Conservation (phyloP, 257 asterid genomes). For the Solanum pinnatisectum region DNA sequence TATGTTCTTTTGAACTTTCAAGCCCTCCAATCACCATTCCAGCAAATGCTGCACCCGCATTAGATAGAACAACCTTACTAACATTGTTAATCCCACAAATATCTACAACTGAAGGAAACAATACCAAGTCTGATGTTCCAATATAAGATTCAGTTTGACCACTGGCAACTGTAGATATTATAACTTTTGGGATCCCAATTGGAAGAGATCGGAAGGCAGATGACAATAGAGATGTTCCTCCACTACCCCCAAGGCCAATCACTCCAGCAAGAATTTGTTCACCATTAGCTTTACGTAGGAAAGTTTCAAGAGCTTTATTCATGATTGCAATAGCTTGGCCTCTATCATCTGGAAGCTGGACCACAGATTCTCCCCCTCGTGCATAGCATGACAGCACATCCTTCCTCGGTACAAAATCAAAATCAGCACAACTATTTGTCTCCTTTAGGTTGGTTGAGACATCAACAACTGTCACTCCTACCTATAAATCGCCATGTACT, state of each 20-base stretch:
- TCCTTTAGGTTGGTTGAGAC: slow-evolving; percentile 49
- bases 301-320: slow-evolving; percentile 49
- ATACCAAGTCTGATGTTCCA: slow-evolving; percentile 93
- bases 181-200: slow-evolving; percentile 70
- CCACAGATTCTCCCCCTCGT: slow-evolving; percentile 13
- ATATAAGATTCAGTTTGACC: slow-evolving; percentile 85
- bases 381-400: slow-evolving; percentile 51
- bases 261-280: slow-evolving; percentile 58
- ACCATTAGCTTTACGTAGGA: slow-evolving; percentile 35
- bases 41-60: slow-evolving; percentile 81
- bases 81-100: slow-evolving; percentile 87
- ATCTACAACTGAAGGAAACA: slow-evolving; percentile 95
- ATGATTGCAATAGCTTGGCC: slow-evolving; percentile 63
- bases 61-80: slow-evolving; percentile 60
- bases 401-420: slow-evolving; percentile 51
- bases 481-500: slow-evolving; percentile 27
- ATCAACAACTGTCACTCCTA: slow-evolving; percentile 63
- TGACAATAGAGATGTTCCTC: slow-evolving; percentile 84
- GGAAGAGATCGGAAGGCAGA: slow-evolving; percentile 83
- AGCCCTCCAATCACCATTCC: slow-evolving; percentile 72
- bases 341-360: slow-evolving; percentile 63
- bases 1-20: slow-evolving; percentile 18
- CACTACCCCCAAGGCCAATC: slow-evolving; percentile 92
- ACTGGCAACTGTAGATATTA: slow-evolving; percentile 88
- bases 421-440: slow-evolving; percentile 44